Evolutionary conservation across 441 rosid genomes (phyloP).

Genomic region (Francoa sonchifolia): DNA sequence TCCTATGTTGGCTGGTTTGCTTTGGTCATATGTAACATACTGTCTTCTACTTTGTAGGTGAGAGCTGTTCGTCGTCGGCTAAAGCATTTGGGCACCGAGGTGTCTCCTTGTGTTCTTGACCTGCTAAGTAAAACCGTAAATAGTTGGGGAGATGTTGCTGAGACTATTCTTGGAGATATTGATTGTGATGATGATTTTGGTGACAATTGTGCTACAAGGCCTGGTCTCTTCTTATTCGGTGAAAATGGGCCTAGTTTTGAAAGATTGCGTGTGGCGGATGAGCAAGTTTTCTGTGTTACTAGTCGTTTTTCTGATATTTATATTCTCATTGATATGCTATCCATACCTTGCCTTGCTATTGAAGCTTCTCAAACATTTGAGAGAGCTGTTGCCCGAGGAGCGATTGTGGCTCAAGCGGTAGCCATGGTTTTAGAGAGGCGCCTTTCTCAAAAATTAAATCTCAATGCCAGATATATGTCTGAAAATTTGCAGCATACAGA

Average conservation of each 20-base stretch:
- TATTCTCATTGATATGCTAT: slow-evolving; percentile 82
- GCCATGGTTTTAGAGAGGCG: slow-evolving; percentile 84
- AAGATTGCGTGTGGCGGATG: slow-evolving; percentile 39
- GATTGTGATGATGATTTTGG: slow-evolving; percentile 58
- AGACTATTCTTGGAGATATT: slow-evolving; percentile 68
- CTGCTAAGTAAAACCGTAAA: slow-evolving; percentile 81
- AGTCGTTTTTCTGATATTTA: slow-evolving; percentile 77
- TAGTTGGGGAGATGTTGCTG: slow-evolving; percentile 86
- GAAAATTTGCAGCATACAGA: slow-evolving; percentile 45
- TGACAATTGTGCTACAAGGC: slow-evolving; percentile 34
- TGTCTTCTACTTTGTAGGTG: slow-evolving; percentile 40
- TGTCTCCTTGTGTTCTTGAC: slow-evolving; percentile 73
- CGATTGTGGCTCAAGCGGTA: slow-evolving; percentile 58
- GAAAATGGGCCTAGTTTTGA: slow-evolving; percentile 52
- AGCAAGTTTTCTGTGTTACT: slow-evolving; percentile 33
- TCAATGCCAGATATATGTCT: slow-evolving; percentile 35
- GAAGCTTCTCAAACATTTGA: slow-evolving; percentile 91
- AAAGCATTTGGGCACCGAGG: slow-evolving; percentile 66
- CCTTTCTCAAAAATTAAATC: slow-evolving; percentile 38
- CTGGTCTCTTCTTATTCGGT: slow-evolving; percentile 50
- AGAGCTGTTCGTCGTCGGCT: slow-evolving; percentile 78
- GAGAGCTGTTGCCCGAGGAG: slow-evolving; percentile 83
- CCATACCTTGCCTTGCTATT: slow-evolving; percentile 73
- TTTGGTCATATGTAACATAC: slow-evolving; percentile 11
- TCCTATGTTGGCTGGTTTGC: slow-evolving; percentile 8